Conservation (phyloP, 345 rosid species). For the Camelina neglecta region DNA sequence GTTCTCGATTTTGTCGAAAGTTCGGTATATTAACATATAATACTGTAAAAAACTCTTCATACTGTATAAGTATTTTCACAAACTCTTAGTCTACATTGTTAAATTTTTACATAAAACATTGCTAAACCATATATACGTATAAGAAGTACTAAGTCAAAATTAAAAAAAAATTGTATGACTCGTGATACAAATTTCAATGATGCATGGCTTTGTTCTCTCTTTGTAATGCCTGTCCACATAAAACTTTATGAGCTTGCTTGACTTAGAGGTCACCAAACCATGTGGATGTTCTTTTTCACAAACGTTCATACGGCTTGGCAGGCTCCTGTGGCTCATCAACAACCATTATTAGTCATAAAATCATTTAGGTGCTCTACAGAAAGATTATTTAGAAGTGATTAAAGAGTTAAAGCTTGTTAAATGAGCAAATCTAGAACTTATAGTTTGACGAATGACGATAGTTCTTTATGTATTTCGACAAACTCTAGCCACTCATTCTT, state of each 20-base stretch:
- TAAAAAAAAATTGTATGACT: not conserved
- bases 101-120: not conserved
- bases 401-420: not conserved
- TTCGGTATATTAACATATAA: not conserved
- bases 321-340: not conserved
- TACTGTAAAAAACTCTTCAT: not conserved
- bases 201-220: not conserved
- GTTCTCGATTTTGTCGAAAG: no score
- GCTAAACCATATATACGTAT: no score
- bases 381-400: not conserved
- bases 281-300: not conserved
- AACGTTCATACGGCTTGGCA: not conserved
- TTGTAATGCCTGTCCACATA: not conserved
- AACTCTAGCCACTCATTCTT: no score
- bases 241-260: not conserved
- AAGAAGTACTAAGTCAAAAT: no score
- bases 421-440: not conserved
- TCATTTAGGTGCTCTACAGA: not conserved
- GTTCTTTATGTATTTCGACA: no score
- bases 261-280: not conserved
- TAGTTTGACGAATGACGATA: no score
- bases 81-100: not conserved
- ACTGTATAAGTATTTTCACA: not conserved
- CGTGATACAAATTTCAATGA: not conserved
- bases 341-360: not conserved